Evolutionary conservation across 352 stramenopile species (phyloP), one percentile per base, ranked within the genome.

Genomic region (Pythium monospermum): DNA sequence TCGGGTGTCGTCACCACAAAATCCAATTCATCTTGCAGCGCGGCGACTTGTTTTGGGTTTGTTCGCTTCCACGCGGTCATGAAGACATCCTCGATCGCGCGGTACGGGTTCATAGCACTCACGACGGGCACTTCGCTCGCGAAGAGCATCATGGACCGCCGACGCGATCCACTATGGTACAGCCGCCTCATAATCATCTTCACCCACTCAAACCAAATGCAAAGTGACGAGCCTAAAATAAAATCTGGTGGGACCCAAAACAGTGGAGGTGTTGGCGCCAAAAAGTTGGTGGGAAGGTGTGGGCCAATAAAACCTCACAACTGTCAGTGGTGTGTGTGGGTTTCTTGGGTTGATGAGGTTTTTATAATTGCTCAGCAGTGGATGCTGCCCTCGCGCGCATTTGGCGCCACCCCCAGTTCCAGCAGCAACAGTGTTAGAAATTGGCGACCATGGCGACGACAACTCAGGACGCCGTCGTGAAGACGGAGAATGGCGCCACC

Each of bases 101-200:
- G 81, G 62, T 83, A 94, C 48, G 78, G 81, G 55, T 94, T 92
- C 48, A 91, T 32, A 10, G 79, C 83, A 51, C 71, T 82, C 49
- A 94, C 80, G 21, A 92, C 81, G 4, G 83, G 77, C 68, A 94
- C 81, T 44, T 94, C 83, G 63, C 81, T 92, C 43, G 83, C 83
- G 58, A 91, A 94, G 56, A 94, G 55, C 71, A 92, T 76, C 51
- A 94, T 87, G 37, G 59, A 65, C 16, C 59, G 53, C 47, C 36
- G 49, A 33, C 55, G 55, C 33, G 42, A 41, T 43, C 32, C 7
- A 27, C 30, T n/a, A 7, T 46, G 32, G 33, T 45, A 38, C 16
- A 55, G 32, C 27, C 35, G 47, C 6, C 39, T 50, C 37, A 51
- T 53, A 4, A 19, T 49, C 16, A 1, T 21, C 8, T 28, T 19